Conservation (phyloP, 148 eudicot genomes). For the Heliosperma pusillum region DNA sequence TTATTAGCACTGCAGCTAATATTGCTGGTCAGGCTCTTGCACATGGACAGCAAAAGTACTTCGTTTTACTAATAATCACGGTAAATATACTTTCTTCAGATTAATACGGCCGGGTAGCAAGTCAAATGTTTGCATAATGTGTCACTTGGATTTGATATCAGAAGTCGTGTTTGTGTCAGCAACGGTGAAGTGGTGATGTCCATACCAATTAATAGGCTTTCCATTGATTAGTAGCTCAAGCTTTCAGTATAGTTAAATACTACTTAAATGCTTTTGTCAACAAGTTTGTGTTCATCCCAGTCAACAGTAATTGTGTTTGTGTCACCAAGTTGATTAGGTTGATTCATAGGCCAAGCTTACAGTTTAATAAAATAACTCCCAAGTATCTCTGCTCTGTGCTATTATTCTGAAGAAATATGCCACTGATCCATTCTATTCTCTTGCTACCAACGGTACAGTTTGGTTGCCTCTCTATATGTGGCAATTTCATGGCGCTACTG, state of each 20-base stretch:
- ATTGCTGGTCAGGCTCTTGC: slow-evolving; percentile 74
- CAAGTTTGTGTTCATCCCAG: too few relatives aligned
- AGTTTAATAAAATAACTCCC: neutral
- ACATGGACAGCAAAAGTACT: slow-evolving; percentile 63
- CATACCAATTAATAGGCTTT: neutral
- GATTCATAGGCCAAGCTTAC: neutral
- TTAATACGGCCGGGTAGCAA: neutral
- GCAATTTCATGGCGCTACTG: neutral
- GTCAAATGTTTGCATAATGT: neutral
- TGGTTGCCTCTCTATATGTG: neutral
- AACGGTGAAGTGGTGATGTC: neutral
- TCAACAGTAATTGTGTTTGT: neutral
- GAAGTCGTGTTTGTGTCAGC: neutral
- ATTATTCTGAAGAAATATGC: neutral
- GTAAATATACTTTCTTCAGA: slow-evolving; percentile 36
- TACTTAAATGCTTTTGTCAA: too few relatives aligned
- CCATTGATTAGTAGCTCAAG: too few relatives aligned
- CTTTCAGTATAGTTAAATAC: too few relatives aligned
- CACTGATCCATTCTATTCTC: neutral
- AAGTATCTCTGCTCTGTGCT: neutral
- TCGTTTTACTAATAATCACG: slow-evolving; percentile 84
- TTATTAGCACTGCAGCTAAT: slow-evolving; percentile 67
- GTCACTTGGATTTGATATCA: neutral
- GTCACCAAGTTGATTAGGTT: neutral
- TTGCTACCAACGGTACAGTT: neutral